These are phyloP conservation scores for Eragrostis nindensis DNA, from an alignment of 176 grass and related monocot genomes.

Conservation along the genomic window DNA sequence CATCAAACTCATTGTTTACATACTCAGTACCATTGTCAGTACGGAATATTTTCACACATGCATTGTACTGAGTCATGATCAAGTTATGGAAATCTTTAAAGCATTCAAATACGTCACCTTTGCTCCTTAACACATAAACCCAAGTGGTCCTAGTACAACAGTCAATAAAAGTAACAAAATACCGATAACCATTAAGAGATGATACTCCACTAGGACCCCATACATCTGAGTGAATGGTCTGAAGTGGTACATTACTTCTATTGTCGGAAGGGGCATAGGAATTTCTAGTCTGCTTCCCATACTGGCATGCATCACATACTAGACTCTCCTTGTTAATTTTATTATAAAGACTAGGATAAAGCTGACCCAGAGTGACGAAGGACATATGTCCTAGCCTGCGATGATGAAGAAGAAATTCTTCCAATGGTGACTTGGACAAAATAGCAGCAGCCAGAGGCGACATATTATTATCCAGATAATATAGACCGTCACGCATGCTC, in stretches of 20 bases:
- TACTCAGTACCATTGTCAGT: slow-evolving; percentile 1
- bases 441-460: neutral
- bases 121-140: neutral
- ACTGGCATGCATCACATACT: neutral
- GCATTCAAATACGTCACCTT: neutral
- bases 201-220: neutral
- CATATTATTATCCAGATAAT: neutral
- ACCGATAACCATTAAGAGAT: neutral
- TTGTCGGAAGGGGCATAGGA: neutral
- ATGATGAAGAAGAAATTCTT: neutral
- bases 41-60: neutral
- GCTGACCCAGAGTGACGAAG: neutral
- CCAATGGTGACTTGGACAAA: neutral
- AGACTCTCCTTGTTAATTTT: neutral
- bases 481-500: neutral
- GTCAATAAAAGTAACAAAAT: slow-evolving; percentile 6
- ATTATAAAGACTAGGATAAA: neutral
- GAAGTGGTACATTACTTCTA: neutral
- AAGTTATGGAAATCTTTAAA: slow-evolving; percentile 9
- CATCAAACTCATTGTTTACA: neutral
- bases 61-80: neutral
- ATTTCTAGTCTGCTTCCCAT: neutral
- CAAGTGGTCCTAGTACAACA: neutral
- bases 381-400: neutral
- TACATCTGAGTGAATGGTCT: neutral